Conservation (phyloP, 2,329 filamentous ascomycete genomes). For the Arthrinium puccinioides region DNA sequence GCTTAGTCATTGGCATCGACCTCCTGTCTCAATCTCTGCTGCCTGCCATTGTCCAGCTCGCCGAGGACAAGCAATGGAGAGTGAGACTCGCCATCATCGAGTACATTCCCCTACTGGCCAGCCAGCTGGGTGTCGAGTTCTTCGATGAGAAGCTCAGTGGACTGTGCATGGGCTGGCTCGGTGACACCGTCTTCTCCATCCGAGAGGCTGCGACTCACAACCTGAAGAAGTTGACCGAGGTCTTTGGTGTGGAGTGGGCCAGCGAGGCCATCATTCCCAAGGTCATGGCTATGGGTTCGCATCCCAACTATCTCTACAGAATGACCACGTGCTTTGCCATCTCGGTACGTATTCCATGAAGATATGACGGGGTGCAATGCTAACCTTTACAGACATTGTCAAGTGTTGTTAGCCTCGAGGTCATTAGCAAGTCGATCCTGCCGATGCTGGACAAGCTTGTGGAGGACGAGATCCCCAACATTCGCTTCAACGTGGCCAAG, state of each 20-base stretch:
- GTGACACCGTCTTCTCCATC: constrained; percentile 97
- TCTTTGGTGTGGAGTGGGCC: constrained; percentile 97
- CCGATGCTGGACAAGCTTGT: constrained; percentile 95
- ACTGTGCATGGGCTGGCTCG: constrained; percentile 97
- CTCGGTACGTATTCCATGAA: constrained; percentile 59
- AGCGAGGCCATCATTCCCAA: constrained; percentile 96
- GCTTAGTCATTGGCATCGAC: constrained; percentile 88
- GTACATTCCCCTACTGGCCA: constrained; percentile 94
- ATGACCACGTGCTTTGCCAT: constrained; percentile 99
- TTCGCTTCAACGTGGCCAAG: constrained; percentile 98
- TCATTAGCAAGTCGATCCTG: constrained; percentile 87
- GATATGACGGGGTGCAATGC: constrained; percentile 5
- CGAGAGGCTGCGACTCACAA: constrained; percentile 96
- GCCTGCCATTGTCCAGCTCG: constrained; percentile 92
- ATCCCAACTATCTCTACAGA: constrained; percentile 97
- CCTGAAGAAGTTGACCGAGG: constrained; percentile 95
- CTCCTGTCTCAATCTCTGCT: constrained; percentile 92
- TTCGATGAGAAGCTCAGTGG: constrained; percentile 96
- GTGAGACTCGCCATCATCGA: constrained; percentile 97
- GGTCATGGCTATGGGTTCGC: constrained; percentile 96
- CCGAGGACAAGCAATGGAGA: constrained; percentile 99
- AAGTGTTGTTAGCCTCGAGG: constrained; percentile 84
- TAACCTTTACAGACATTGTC: constrained; percentile 67
- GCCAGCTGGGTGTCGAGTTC: constrained; percentile 92
- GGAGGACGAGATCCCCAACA: constrained; percentile 93